These are phyloP conservation scores for Metschnikowia cerradonensis DNA, from an alignment of 805 yeast species.

Conservation along the genomic window DNA sequence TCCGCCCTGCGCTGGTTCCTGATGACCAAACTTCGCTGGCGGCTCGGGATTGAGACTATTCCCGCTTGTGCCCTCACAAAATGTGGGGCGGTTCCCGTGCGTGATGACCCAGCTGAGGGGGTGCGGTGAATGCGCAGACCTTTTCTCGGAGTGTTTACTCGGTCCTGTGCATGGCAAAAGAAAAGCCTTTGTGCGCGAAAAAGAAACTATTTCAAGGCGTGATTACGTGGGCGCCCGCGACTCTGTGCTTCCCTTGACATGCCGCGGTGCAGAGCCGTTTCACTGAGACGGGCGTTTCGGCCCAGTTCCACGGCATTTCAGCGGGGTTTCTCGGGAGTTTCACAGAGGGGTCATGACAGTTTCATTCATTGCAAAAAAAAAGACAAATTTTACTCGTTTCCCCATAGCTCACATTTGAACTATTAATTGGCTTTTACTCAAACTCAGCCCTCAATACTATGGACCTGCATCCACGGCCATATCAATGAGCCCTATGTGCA, in stretches of 20 bases:
- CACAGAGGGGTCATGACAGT: not conserved
- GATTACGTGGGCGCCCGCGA: not conserved
- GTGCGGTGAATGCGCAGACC: not conserved
- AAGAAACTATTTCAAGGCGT: not conserved
- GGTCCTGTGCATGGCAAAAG: not conserved
- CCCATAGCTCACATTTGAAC: too few relatives aligned
- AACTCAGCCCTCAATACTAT: too few relatives aligned
- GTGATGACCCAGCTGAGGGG: not conserved
- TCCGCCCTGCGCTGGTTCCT: not conserved
- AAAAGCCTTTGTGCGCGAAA: not conserved
- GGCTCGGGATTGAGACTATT: not conserved
- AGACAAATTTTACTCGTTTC: too few relatives aligned
- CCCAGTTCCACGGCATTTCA: not conserved
- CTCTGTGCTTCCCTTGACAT: not conserved
- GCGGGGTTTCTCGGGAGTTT: too few relatives aligned
- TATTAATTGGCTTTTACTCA: too few relatives aligned
- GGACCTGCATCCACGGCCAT: too few relatives aligned
- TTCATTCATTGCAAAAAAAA: not conserved
- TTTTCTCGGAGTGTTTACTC: not conserved
- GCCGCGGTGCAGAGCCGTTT: not conserved
- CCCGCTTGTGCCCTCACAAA: not conserved
- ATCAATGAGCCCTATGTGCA: too few relatives aligned
- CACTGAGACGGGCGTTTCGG: not conserved
- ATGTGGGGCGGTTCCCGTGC: not conserved
- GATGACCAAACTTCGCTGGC: not conserved